phyloP scores from a whole-genome alignment of 768 basidiomycete genomes.

The Coprinopsis cinerea region DNA sequence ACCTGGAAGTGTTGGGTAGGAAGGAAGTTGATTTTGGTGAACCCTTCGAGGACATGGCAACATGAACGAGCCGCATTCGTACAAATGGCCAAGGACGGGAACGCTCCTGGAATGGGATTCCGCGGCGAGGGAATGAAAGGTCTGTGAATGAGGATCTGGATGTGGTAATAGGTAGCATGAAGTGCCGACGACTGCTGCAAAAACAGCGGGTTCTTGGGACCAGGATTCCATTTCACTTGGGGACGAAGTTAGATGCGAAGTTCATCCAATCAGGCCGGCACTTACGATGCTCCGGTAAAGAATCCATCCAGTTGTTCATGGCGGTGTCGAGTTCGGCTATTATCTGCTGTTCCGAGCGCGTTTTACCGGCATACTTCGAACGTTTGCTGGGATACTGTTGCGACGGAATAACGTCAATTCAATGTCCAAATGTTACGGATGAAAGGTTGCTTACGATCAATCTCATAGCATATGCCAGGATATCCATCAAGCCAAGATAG shows the following conservation, averaged over 20 bases:
- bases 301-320: constrained; percentile 74
- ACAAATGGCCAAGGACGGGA: constrained; percentile 75
- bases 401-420: not conserved
- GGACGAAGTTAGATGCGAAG: constrained; percentile 12
- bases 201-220: constrained; percentile 30
- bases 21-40: constrained; percentile 28
- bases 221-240: constrained; percentile 42
- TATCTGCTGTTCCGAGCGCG: constrained; percentile 53
- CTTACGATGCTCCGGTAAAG: constrained; percentile 52
- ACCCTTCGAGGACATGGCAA: constrained; percentile 60
- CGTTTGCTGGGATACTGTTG: constrained; percentile 68
- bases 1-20: constrained; percentile 35
- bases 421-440: not conserved
- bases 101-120: constrained; percentile 32
- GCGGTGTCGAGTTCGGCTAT: constrained; percentile 71
- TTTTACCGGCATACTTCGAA: constrained; percentile 42
- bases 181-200: constrained; percentile 56
- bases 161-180: constrained; percentile 37
- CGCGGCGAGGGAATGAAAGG: constrained; percentile 69
- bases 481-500: constrained; percentile 51
- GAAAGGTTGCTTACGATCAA: constrained; percentile 41
- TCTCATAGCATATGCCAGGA: constrained; percentile 53
- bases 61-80: constrained; percentile 79
- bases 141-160: constrained; percentile 72
- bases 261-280: constrained; percentile 31